Evolutionary conservation across 2,329 filamentous ascomycete species (phyloP).

Genomic region (Penicillium sp.): DNA sequence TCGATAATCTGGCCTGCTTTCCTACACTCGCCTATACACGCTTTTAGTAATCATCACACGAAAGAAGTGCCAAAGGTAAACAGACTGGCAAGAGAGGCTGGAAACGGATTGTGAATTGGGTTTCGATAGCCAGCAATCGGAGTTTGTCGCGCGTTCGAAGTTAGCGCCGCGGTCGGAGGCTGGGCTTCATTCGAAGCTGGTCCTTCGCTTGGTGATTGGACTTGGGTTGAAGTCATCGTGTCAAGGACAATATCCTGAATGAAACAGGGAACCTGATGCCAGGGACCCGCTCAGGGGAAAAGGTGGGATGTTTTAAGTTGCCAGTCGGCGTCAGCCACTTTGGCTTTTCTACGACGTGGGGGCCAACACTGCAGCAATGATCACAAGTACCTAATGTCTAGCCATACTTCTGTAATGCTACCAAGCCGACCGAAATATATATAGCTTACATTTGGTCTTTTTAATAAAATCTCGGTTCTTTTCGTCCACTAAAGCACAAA

Average conservation of each 20-base stretch:
- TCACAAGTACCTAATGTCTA: neutral
- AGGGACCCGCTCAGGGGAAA: neutral
- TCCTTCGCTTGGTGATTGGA: neutral
- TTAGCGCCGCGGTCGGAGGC: neutral
- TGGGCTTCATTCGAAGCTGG: neutral
- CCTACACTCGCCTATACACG: constrained; percentile 78
- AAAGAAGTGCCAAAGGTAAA: constrained; percentile 17
- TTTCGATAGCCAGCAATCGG: constrained; percentile 8
- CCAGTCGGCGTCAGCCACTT: neutral
- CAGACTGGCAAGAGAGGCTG: constrained; percentile 49
- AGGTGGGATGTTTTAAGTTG: neutral
- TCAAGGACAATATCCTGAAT: neutral
- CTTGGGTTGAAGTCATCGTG: neutral
- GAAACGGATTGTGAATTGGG: constrained; percentile 46
- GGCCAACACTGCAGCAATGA: neutral
- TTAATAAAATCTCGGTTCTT: too few species aligned
- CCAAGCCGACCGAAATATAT: neutral
- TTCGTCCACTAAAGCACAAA: too few species aligned
- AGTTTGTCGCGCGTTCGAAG: neutral
- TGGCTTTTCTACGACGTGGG: neutral
- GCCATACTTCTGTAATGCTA: neutral
- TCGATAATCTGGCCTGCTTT: constrained; percentile 93
- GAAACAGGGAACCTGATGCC: too few species aligned
- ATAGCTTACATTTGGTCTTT: too few species aligned
- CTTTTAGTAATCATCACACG: constrained; percentile 17